Evolutionary conservation across 164 flowering plant genomes (phyloP).

Genomic region (Hamamelis virginiana): DNA sequence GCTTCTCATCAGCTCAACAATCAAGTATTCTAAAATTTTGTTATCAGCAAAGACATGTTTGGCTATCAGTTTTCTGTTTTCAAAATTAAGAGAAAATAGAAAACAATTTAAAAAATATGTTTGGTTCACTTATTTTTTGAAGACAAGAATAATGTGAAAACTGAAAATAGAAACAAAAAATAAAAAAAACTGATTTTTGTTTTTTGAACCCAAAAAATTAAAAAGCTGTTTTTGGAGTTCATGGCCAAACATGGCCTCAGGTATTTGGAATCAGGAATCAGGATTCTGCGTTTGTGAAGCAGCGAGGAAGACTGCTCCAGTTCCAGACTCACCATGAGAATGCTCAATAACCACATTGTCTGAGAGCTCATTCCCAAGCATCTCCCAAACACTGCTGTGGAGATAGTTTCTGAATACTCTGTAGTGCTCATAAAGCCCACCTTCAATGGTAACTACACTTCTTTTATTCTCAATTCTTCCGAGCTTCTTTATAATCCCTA

Average conservation of each 20-base stretch:
- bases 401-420: conserved; percentile 54
- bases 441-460: conserved; percentile 54
- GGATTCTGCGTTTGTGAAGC: conserved; percentile 34
- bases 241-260: background rate
- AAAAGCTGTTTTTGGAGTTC: no score
- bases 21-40: no score
- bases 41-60: no score
- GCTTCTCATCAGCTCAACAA: background rate
- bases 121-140: no score
- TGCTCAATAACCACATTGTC: conserved; percentile 50
- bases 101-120: no score
- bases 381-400: conserved; percentile 60
- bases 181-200: no score
- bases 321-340: conserved; percentile 54
- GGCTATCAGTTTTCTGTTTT: no score
- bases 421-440: conserved; percentile 67
- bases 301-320: conserved; percentile 58
- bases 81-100: no score
- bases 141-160: no score
- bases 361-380: conserved; percentile 53
- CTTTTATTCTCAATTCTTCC: conserved; percentile 38
- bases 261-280: background rate
- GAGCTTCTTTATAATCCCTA: conserved; percentile 55
- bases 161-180: no score
- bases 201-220: background rate